phyloP scores from a whole-genome alignment of 768 basidiomycete genomes.

The Rubroboletus pulcherrimus region DNA sequence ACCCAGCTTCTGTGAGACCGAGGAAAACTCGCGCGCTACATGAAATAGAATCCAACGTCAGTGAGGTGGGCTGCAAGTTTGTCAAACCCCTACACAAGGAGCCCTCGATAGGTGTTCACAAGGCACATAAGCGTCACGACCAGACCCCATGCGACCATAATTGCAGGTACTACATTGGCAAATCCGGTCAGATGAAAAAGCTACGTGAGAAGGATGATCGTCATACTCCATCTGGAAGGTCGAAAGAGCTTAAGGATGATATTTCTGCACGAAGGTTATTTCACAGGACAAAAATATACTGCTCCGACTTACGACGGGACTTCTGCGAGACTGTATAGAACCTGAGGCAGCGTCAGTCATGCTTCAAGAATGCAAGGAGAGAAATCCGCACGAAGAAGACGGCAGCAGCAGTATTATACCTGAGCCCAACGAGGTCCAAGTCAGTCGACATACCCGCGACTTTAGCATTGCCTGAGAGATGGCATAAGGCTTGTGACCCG shows the following conservation, averaged over 20 bases:
- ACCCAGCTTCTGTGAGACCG: conserved; percentile 46
- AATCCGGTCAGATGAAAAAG: conserved; percentile 6
- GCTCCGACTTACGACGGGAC: not conserved
- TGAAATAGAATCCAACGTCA: not conserved
- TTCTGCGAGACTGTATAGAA: not conserved
- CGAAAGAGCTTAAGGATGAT: conserved; percentile 35
- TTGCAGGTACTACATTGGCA: conserved; percentile 34
- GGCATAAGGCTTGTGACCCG: not conserved
- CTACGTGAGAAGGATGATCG: not conserved
- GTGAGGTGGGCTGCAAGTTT: not conserved
- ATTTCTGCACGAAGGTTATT: conserved; percentile 28
- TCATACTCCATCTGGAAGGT: conserved; percentile 36
- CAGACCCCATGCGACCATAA: conserved; percentile 39
- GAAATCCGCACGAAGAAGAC: not conserved
- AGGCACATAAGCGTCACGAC: conserved; percentile 39
- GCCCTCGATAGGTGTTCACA: conserved; percentile 31
- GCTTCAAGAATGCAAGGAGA: not conserved
- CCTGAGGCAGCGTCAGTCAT: not conserved
- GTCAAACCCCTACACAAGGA: conserved; percentile 27
- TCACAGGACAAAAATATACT: not conserved
- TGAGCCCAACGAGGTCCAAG: not conserved
- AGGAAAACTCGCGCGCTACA: conserved; percentile 40
- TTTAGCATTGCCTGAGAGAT: not conserved
- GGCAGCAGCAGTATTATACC: not conserved
- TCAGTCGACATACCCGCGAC: not conserved